phyloP scores from a whole-genome alignment of 2,329 filamentous ascomycete species.

The Trichoderma afroharzianum region DNA sequence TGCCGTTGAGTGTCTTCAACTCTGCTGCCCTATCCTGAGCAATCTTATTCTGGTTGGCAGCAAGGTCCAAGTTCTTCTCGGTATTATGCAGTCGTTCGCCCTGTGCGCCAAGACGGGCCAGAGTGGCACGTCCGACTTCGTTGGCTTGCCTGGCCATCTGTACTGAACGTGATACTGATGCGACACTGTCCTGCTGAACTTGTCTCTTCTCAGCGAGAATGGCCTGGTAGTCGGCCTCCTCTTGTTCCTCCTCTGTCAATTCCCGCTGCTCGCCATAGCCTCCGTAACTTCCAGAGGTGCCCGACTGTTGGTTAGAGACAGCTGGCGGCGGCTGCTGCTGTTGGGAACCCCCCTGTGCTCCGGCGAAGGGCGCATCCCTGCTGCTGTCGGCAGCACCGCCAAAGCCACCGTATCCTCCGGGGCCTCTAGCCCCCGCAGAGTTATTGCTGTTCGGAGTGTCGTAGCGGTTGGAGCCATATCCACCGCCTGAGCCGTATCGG shows the following conservation, averaged over 20 bases:
- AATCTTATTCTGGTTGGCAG: constrained; percentile 69
- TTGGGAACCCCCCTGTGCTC: constrained; percentile 49
- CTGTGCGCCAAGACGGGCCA: constrained; percentile 71
- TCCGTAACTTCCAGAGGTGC: constrained; percentile 36
- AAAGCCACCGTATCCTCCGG: constrained; percentile 60
- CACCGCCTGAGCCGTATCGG: constrained; percentile 48
- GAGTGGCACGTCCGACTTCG: constrained; percentile 63
- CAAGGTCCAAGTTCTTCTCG: constrained; percentile 77
- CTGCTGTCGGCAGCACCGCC: constrained; percentile 51
- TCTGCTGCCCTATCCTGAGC: constrained; percentile 79
- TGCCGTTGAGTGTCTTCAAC: constrained; percentile 78
- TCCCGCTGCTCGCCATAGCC: constrained; percentile 68
- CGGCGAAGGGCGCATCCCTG: constrained; percentile 61
- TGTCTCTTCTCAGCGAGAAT: constrained; percentile 55
- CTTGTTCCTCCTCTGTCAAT: constrained; percentile 76
- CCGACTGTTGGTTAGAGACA: constrained; percentile 26
- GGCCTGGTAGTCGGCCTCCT: constrained; percentile 66
- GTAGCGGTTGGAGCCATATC: constrained; percentile 54
- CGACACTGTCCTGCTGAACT: constrained; percentile 70
- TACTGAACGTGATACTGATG: constrained; percentile 38
- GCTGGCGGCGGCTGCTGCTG: constrained; percentile 33
- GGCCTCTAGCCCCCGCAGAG: constrained; percentile 39
- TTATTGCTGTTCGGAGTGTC: constrained; percentile 33
- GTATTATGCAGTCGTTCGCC: constrained; percentile 78
- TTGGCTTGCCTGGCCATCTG: constrained; percentile 43